These are phyloP conservation scores for Hypomontagnella monticulosa DNA, from an alignment of 495 filamentous ascomycete species.

Conservation along the genomic window DNA sequence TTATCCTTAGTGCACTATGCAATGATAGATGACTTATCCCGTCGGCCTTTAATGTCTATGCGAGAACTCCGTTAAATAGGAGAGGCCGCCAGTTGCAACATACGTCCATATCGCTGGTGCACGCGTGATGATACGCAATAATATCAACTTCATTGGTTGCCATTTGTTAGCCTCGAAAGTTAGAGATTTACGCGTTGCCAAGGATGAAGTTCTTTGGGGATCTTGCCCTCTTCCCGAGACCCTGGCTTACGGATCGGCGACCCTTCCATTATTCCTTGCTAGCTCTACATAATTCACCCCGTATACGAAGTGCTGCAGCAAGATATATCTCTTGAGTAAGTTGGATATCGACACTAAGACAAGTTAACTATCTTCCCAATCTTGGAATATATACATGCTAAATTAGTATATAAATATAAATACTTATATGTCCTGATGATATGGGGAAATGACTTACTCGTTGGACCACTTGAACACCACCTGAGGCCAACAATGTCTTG, in stretches of 20 bases:
- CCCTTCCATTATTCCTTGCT: conserved; percentile 19
- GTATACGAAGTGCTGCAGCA: background rate
- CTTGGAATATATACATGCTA: conserved; percentile 1
- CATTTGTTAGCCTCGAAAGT: conserved; percentile 7
- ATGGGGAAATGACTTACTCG: conserved; percentile 27
- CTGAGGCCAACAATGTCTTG: conserved; percentile 32
- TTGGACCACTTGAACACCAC: conserved; percentile 1
- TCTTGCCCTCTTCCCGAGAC: conserved; percentile 27
- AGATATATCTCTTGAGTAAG: background rate
- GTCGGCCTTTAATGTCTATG: background rate
- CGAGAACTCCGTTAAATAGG: background rate
- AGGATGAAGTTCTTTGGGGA: conserved; percentile 36
- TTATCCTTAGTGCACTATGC: no score
- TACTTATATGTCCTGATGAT: conserved; percentile 3
- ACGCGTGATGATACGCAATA: background rate
- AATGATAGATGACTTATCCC: no score
- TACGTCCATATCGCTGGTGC: background rate
- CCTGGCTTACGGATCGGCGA: conserved; percentile 36
- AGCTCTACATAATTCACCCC: background rate
- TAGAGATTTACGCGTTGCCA: conserved; percentile 27
- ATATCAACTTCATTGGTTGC: conserved; percentile 8
- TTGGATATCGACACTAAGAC: background rate
- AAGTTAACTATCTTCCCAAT: no score
- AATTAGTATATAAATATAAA: background rate
- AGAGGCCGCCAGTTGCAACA: conserved; percentile 17